Percentiles rank a stretch among this genome's conserved stretches.
These are phyloP conservation scores for Trifolium repens DNA, from an alignment of 306 rosid genomes.

Conservation along the genomic window DNA sequence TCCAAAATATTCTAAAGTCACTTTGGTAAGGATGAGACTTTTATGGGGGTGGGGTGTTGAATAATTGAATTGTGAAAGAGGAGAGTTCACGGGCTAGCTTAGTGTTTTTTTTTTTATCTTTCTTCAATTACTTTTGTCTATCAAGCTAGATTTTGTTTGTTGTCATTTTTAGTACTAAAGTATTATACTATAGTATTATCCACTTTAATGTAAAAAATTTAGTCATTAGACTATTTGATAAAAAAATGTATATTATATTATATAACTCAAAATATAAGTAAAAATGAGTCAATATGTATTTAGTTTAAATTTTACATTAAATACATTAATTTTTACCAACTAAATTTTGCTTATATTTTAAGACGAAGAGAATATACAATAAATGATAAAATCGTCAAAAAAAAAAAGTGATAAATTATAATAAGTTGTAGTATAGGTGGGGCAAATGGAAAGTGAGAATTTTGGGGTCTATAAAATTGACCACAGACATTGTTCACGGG, in stretches of 20 bases:
- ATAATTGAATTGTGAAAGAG: conserved; percentile 42
- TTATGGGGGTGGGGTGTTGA: conserved; percentile 30
- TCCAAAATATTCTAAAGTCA: conserved; percentile 25
- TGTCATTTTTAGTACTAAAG: background rate
- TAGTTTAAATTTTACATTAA: too few species aligned
- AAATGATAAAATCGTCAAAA: background rate
- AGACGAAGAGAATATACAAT: too few species aligned
- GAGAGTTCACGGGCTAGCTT: conserved; percentile 48
- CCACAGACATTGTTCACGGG: conserved; percentile 57
- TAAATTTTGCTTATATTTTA: too few species aligned
- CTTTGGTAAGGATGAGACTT: conserved; percentile 26
- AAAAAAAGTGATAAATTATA: background rate
- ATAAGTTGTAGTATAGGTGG: conserved; percentile 42
- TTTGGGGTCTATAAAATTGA: conserved; percentile 36
- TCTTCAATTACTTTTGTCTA: background rate
- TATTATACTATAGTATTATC: too few species aligned
- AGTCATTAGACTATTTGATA: too few species aligned
- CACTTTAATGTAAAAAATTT: too few species aligned
- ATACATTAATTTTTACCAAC: too few species aligned
- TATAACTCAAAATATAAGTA: background rate
- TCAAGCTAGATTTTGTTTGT: conserved; percentile 33
- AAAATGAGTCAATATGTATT: too few species aligned
- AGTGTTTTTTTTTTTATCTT: background rate
- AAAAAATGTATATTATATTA: too few species aligned
- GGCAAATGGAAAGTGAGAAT: conserved; percentile 38